Percentiles rank a stretch among this genome's conserved stretches.
These are phyloP conservation scores for Ambrosia artemisiifolia DNA, from an alignment of 129 eudicot species.

Conservation along the genomic window DNA sequence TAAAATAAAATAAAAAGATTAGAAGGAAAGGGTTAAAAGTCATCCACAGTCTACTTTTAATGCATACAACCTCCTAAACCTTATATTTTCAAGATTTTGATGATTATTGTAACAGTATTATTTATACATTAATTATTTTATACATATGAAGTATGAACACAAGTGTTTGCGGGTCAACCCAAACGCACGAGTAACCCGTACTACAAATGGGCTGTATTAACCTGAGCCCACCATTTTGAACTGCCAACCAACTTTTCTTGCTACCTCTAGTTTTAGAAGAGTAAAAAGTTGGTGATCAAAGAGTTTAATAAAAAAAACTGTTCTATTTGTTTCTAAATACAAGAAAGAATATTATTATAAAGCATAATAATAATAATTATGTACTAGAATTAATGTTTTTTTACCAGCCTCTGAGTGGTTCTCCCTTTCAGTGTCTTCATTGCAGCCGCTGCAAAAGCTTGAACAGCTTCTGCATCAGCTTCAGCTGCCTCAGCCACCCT, in stretches of 20 bases:
- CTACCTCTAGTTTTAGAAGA: background rate
- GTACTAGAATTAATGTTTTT: background rate
- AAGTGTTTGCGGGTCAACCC: background rate
- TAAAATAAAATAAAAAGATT: background rate
- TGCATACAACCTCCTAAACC: background rate
- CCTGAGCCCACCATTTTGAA: background rate
- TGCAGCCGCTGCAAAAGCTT: constrained; percentile 93
- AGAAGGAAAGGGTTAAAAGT: background rate
- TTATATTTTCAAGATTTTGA: background rate
- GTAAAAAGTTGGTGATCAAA: background rate
- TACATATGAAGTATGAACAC: background rate
- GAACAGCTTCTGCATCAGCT: constrained; percentile 92
- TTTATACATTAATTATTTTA: background rate
- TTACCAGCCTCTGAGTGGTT: constrained; percentile 60
- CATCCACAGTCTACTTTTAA: background rate
- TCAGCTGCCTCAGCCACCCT: constrained; percentile 97
- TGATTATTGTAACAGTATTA: background rate
- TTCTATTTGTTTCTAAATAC: background rate
- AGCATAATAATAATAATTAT: background rate
- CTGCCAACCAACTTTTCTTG: background rate
- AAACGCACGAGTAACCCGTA: background rate
- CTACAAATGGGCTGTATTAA: background rate
- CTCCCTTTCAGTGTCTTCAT: constrained; percentile 75
- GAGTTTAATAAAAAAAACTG: background rate
- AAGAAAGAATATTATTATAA: background rate